Percentiles rank a stretch among this genome's conserved stretches.
phyloP scores from a whole-genome alignment of 371 early-diverging fungal species.

The Mortierella sp. region DNA sequence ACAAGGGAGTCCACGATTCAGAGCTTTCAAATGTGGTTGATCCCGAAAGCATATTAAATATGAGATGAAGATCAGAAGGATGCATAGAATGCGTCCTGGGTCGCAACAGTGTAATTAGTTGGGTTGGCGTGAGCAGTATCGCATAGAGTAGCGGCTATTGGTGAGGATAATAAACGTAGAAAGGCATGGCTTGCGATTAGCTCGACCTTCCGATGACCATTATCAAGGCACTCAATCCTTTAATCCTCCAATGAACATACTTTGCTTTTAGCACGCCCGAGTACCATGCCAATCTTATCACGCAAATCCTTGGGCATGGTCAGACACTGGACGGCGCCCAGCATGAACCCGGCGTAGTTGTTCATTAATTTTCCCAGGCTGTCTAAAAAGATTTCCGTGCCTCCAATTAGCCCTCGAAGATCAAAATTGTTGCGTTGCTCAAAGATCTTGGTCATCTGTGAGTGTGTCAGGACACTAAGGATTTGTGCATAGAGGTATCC shows the following conservation, averaged over 20 bases:
- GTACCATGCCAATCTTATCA: slow-evolving; percentile 69
- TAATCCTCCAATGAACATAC: slow-evolving; percentile 35
- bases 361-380: slow-evolving; percentile 79
- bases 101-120: slow-evolving; percentile 80
- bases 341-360: slow-evolving; percentile 75
- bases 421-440: slow-evolving; percentile 91
- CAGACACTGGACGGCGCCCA: slow-evolving; percentile 83
- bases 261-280: slow-evolving; percentile 68
- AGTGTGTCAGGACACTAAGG: slow-evolving; percentile 83
- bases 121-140: slow-evolving; percentile 78
- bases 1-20: slow-evolving; percentile 96
- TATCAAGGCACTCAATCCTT: background rate
- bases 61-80: slow-evolving; percentile 85
- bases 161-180: background rate
- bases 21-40: slow-evolving; percentile 78
- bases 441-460: slow-evolving; percentile 88
- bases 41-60: slow-evolving; percentile 85
- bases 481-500: slow-evolving; percentile 87
- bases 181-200: background rate
- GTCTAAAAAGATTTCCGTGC: slow-evolving; percentile 90
- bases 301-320: slow-evolving; percentile 73
- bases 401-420: slow-evolving; percentile 72
- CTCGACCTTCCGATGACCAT: background rate
- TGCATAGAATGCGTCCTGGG: slow-evolving; percentile 84
- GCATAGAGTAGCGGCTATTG: slow-evolving; percentile 76